Base-by-base conservation (phyloP, 2,329 filamentous ascomycete genomes). In the Graphiopsis chlorocephala region DNA sequence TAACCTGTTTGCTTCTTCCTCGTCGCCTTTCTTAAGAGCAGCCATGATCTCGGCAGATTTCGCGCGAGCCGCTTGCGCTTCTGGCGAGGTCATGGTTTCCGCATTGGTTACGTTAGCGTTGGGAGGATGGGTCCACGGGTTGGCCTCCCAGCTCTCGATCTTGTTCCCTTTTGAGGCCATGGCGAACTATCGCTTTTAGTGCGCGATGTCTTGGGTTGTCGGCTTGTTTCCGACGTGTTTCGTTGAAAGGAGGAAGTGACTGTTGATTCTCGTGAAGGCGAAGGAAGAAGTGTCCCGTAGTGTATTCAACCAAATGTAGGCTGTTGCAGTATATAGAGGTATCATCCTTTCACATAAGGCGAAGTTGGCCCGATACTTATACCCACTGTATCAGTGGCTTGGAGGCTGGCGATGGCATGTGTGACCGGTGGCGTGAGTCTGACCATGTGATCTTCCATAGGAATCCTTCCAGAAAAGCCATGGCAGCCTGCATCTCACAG, bases 1-100 rank as follows among this genome's bases (percentile, higher is more conserved):
- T 17, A 68, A 11, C n/a, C 60, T 63, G 55, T 72, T 69, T 25
- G 72, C 72, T 10, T 68, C 71, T 12, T 70, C 71, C 6, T 65
- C 65, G 31, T 72, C 68, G 45, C 70, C 70, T n/a, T 65, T 68
- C 59, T 66, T 71, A 56, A 72, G 47, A 15, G 70, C 69, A 17
- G 66, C 70, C 68, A 73, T 74, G 64, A 73, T 64, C 55, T 69
- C 68, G 5, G 66, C 67, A 14, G 68, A 61, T 48, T 66, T 68
- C 3, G 62, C 61, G 26, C 72, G 64, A 5, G 72, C 72, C 10
- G 67, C 66, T 28, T 67, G 68, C 1, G 71, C 71, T 61, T 70
- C 62, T 12, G 69, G 62, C 15, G 67, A 69, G 3, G 71, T 67
- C 71, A 73, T 74, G 47, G 58, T 61, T 28, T 68, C 31, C 5